These are phyloP conservation scores for Penicillium parvum DNA, from an alignment of 495 filamentous ascomycete species.

Conservation along the genomic window DNA sequence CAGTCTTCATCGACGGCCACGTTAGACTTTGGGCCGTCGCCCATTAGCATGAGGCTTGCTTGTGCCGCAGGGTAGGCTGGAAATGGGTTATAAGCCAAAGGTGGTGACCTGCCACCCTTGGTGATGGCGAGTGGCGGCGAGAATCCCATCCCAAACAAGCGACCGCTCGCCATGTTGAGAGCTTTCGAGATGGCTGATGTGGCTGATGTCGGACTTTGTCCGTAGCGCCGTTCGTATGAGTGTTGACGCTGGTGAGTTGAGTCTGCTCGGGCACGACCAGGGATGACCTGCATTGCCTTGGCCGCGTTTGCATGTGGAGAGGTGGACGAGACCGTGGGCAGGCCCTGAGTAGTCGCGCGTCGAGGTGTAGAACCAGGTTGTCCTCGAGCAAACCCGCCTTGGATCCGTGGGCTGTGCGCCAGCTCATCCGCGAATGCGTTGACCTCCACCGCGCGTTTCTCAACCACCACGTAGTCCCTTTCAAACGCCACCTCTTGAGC, in stretches of 20 bases:
- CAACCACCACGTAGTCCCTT: conserved; percentile 90
- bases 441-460: conserved; percentile 90
- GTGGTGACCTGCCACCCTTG: conserved; percentile 64
- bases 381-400: conserved; percentile 33
- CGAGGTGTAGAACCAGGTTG: conserved; percentile 52
- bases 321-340: conserved; percentile 37
- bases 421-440: conserved; percentile 97
- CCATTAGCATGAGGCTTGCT: conserved; percentile 55
- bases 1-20: conserved; percentile 73
- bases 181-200: conserved; percentile 92
- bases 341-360: conserved; percentile 65
- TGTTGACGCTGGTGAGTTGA: conserved; percentile 58
- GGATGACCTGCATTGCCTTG: conserved; percentile 64
- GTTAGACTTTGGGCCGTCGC: conserved; percentile 57
- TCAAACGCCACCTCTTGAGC: conserved; percentile 87
- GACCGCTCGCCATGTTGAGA: conserved; percentile 85
- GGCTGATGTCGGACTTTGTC: conserved; percentile 70
- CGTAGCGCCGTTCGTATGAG: conserved; percentile 77
- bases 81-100: conserved; percentile 73
- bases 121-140: conserved; percentile 66
- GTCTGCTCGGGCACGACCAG: conserved; percentile 57
- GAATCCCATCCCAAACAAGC: conserved; percentile 71
- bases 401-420: conserved; percentile 66
- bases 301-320: conserved; percentile 40
- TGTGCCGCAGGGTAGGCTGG: conserved; percentile 77